A percentile compares a stretch with the other conserved stretches of the same genome.
Conservation (phyloP, 1,139 yeast species). For the Geotrichum aggregatum region DNA sequence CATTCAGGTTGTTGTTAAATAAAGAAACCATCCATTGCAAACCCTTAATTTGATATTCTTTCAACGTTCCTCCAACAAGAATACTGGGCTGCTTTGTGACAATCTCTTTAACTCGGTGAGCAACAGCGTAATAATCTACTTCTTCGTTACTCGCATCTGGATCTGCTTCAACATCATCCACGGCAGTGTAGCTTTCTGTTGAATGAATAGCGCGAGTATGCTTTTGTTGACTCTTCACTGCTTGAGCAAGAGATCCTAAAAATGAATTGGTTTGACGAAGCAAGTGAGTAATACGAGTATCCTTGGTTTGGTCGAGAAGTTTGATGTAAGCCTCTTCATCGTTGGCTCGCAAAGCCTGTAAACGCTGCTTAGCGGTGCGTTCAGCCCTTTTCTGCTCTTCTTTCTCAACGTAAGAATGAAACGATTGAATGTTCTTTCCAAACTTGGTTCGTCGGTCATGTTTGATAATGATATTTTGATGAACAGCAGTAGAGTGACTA, state of each 20-base stretch:
- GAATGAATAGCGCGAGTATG: conserved; percentile 27
- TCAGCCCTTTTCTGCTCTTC: conserved; percentile 87
- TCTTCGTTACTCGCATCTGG: conserved; percentile 44
- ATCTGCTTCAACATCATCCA: conserved; percentile 37
- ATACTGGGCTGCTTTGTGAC: conserved; percentile 77
- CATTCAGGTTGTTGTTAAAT: conserved; percentile 87
- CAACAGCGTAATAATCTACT: conserved; percentile 89
- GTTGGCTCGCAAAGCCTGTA: conserved; percentile 92
- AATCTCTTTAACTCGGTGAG: conserved; percentile 81
- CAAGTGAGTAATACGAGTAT: conserved; percentile 93
- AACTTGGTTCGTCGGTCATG: conserved; percentile 25
- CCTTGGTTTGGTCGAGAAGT: conserved; percentile 92
- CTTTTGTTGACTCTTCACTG: conserved; percentile 82
- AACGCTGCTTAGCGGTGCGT: conserved; percentile 92
- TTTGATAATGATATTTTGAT: conserved; percentile 10
- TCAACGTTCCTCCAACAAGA: conserved; percentile 86
- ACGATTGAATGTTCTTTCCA: conserved; percentile 48
- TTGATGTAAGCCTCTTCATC: conserved; percentile 97
- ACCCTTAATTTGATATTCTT: conserved; percentile 91
- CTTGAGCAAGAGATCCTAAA: conserved; percentile 85
- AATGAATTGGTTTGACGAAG: conserved; percentile 86
- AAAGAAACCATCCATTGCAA: conserved; percentile 97
- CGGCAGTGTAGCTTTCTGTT: conserved; percentile 28
- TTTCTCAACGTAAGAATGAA: conserved; percentile 71
- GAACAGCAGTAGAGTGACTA: conserved; percentile 13